A percentile compares a stretch with the other conserved stretches of the same genome.
phyloP scores from a whole-genome alignment of 345 rosid species.

The Garcia nutans region DNA sequence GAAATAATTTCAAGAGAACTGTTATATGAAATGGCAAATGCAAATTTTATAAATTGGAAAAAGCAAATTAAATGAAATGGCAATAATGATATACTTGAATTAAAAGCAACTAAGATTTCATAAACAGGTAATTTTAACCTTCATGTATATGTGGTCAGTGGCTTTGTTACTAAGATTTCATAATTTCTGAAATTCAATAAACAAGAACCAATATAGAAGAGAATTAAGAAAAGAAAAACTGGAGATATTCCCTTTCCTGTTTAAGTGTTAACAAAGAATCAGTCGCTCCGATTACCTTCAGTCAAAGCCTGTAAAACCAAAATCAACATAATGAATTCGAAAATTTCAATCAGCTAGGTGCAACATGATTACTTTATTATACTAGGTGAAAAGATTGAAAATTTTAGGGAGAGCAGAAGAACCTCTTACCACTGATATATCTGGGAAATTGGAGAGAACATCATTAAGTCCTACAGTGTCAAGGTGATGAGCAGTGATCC shows the following conservation, averaged over 20 bases:
- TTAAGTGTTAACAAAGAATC: constrained; percentile 18
- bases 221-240: constrained; percentile 11
- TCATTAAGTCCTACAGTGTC: constrained; percentile 63
- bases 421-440: constrained; percentile 66
- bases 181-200: constrained; percentile 59
- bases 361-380: background rate
- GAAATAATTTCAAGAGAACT: background rate
- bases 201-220: constrained; percentile 5
- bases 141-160: constrained; percentile 68
- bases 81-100: background rate
- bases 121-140: constrained; percentile 42
- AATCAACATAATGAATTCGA: background rate
- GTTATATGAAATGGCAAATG: background rate
- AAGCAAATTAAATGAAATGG: background rate
- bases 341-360: background rate
- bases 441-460: constrained; percentile 74
- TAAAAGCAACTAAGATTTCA: background rate
- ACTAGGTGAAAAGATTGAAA: background rate
- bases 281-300: constrained; percentile 56
- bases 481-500: constrained; percentile 58
- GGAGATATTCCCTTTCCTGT: constrained; percentile 14
- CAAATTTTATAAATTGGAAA: background rate
- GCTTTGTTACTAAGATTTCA: constrained; percentile 44
- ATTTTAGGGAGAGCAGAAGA: background rate
- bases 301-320: constrained; percentile 53